Percentiles rank a stretch among this genome's conserved stretches.
Evolutionary conservation across 495 filamentous ascomycete species (phyloP).

Genomic region (Jackrogersella minutella): DNA sequence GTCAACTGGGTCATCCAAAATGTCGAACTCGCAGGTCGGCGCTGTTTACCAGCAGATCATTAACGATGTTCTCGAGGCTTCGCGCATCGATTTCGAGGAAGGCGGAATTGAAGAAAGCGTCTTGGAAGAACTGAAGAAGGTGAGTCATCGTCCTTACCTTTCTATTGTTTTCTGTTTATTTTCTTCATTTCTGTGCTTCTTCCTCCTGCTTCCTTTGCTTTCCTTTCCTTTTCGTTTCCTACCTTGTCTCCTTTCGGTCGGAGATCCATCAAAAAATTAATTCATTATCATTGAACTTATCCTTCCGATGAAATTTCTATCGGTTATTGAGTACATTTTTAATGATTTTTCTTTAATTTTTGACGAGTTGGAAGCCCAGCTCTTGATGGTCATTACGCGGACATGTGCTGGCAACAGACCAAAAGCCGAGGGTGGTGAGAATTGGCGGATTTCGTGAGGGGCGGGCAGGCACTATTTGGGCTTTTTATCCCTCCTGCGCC

Average conservation of each 20-base stretch:
- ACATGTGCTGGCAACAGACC: slow-evolving; percentile 20
- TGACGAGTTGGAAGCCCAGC: slow-evolving; percentile 1
- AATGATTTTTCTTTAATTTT: slow-evolving; percentile 10
- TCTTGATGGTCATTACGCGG: not conserved
- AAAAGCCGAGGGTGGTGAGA: slow-evolving; percentile 52
- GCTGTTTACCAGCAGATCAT: slow-evolving; percentile 88
- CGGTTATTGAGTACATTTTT: not conserved
- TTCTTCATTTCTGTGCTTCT: slow-evolving; percentile 40
- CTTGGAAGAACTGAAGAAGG: slow-evolving; percentile 82
- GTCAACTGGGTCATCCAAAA: slow-evolving; percentile 40
- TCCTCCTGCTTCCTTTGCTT: too few relatives aligned
- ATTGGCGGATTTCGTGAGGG: slow-evolving; percentile 53
- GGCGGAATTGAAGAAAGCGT: slow-evolving; percentile 87
- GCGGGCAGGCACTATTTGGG: slow-evolving; percentile 65
- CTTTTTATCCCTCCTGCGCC: slow-evolving; percentile 55
- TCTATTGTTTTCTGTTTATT: slow-evolving; percentile 41
- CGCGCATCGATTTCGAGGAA: slow-evolving; percentile 95
- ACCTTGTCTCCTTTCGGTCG: slow-evolving; percentile 16
- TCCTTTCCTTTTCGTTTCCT: slow-evolving; percentile 40
- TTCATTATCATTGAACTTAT: slow-evolving; percentile 2
- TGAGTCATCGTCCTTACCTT: slow-evolving; percentile 57
- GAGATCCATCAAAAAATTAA: not conserved
- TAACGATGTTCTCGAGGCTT: slow-evolving; percentile 85
- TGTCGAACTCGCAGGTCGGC: slow-evolving; percentile 69
- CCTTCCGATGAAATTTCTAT: not conserved